Evolutionary conservation across 352 stramenopile species (phyloP).

Genomic region (Phytopythium chamaehyphon): DNA sequence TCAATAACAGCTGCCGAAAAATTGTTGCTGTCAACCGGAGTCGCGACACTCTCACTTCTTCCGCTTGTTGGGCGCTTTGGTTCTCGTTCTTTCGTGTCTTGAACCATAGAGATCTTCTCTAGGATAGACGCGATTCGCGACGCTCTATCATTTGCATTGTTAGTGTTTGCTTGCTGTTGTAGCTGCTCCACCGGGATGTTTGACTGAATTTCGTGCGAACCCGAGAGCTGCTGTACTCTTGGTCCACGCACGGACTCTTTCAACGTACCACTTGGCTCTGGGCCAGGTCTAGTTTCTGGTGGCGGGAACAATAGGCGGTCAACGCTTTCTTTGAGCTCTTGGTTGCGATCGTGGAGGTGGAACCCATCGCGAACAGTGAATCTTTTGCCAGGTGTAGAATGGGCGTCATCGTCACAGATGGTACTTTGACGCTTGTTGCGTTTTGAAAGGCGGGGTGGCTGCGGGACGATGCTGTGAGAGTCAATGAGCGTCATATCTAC

Average conservation of each 20-base stretch:
- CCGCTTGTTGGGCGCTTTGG: background rate
- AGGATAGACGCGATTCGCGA: conserved; percentile 1
- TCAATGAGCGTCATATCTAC: background rate
- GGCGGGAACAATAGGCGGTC: conserved; percentile 25
- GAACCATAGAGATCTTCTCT: conserved; percentile 1
- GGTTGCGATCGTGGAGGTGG: conserved; percentile 56
- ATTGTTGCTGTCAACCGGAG: background rate
- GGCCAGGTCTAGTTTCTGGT: background rate
- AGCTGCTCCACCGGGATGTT: too few relatives aligned
- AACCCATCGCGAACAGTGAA: conserved; percentile 72
- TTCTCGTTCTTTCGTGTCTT: background rate
- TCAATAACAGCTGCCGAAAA: too few relatives aligned
- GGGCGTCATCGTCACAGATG: background rate
- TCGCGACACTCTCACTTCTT: background rate
- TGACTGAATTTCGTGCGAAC: too few relatives aligned
- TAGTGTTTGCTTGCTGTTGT: background rate
- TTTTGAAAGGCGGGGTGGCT: background rate
- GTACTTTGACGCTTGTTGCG: background rate
- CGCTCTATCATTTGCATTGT: background rate
- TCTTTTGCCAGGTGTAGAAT: conserved; percentile 19
- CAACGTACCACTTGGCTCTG: conserved; percentile 1
- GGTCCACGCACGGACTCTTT: conserved; percentile 6
- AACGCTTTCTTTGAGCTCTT: conserved; percentile 36
- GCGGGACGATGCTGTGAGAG: background rate
- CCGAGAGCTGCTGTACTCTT: background rate